Evolutionary conservation across 129 eudicot genomes (phyloP).

Genomic region (Saussurea involucrata): DNA sequence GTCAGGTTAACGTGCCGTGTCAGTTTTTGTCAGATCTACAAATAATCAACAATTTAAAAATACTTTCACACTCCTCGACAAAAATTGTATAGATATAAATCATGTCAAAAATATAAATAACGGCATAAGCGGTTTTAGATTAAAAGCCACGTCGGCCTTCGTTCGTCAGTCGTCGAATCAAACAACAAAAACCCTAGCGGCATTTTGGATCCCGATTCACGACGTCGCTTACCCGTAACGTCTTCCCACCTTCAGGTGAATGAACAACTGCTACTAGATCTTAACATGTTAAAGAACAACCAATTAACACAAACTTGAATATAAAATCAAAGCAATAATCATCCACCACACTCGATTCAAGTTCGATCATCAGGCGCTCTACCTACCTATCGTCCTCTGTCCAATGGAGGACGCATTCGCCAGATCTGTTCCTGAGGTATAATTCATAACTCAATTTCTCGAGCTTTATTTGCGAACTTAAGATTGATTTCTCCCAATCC

Average conservation of each 20-base stretch:
- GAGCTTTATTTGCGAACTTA: not conserved
- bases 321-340: not conserved
- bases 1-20: too few species aligned
- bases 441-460: not conserved
- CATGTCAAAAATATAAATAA: too few species aligned
- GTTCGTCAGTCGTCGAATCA: not conserved
- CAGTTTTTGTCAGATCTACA: too few species aligned
- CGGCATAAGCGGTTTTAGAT: not conserved
- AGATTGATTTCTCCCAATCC: not conserved
- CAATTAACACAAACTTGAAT: not conserved
- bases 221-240: constrained; percentile 19
- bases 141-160: constrained; percentile 5
- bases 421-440: constrained; percentile 80
- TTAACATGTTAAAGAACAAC: not conserved
- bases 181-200: constrained; percentile 29
- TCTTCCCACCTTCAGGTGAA: constrained; percentile 4
- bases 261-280: not conserved
- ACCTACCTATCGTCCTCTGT: constrained; percentile 27
- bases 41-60: too few species aligned
- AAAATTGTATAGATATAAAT: too few species aligned
- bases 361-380: not conserved
- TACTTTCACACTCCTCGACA: too few species aligned
- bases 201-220: not conserved
- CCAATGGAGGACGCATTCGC: constrained; percentile 90
- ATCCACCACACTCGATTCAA: not conserved